Percentiles rank a stretch among this genome's conserved stretches.
phyloP scores from a whole-genome alignment of 2,329 filamentous ascomycete species.

The Sporothrix inflata region DNA sequence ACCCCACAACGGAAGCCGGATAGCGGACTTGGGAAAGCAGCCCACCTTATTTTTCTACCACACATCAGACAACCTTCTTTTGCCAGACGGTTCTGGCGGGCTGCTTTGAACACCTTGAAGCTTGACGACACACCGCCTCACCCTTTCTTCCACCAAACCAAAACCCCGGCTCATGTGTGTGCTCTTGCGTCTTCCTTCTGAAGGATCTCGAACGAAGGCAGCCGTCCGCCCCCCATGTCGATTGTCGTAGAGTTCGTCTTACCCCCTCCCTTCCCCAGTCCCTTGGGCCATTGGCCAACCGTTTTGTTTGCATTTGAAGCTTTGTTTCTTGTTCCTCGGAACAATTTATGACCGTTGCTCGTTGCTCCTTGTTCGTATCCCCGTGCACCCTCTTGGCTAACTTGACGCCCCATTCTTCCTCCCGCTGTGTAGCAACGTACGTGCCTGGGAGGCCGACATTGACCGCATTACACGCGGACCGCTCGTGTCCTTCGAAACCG shows the following conservation, averaged over 20 bases:
- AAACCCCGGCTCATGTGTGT: neutral
- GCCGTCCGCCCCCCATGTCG: constrained; percentile 44
- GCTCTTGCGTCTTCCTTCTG: neutral
- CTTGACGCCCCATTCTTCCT: neutral
- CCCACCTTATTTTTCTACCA: constrained; percentile 19
- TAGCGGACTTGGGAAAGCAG: constrained; percentile 1
- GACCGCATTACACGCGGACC: constrained; percentile 61
- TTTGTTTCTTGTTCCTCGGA: neutral
- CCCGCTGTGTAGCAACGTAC: constrained; percentile 33
- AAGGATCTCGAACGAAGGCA: constrained; percentile 23
- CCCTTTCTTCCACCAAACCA: neutral
- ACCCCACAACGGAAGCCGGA: constrained; percentile 12
- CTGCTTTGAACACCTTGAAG: constrained; percentile 2
- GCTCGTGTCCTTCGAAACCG: constrained; percentile 42
- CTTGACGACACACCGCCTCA: constrained; percentile 5
- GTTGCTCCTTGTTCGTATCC: neutral
- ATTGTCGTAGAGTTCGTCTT: constrained; percentile 52
- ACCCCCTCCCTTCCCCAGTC: neutral
- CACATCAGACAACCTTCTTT: constrained; percentile 12
- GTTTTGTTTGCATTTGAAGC: neutral
- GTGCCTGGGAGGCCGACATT: constrained; percentile 53
- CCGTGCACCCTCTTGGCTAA: neutral
- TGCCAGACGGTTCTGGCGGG: constrained; percentile 14
- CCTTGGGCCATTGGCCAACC: neutral
- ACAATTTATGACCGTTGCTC: neutral